Base-by-base conservation (phyloP, 441 rosid genomes). In the Manihot esculenta region DNA sequence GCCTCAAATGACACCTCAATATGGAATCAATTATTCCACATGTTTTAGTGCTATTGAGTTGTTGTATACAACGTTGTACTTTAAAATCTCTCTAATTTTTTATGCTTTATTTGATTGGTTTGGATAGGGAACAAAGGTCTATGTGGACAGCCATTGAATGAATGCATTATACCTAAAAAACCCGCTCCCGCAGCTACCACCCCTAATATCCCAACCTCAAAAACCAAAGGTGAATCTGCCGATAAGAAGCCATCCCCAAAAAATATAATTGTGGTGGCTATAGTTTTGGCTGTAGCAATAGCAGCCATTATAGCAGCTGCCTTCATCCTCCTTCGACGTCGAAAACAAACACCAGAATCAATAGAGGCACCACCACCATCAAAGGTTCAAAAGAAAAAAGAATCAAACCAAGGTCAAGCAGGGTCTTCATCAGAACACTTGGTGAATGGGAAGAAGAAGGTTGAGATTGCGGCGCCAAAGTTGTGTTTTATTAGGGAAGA, bases 401-500 rank as follows among this genome's bases (percentile, higher is more conserved):
- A 85, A 23, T 63, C 64, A 57, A 78, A 61, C n/a, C n/a, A n/a
- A n/a, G n/a, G n/a, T n/a, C n/a, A n/a, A n/a, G n/a, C n/a, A n/a
- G n/a, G n/a, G n/a, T n/a, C n/a, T n/a, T 60, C 84, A 23, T 2
- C 63, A 4, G 71, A 68, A 20, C 69, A 26, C 6, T 18, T 66
- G 1, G 50, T 14, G 30, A 10, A 38, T 49, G 30, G 64, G 10
- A 85, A 75, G 57, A 70, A 57, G 70, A 70, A 57, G 70, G n/a
- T 33, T 0, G 94, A 88, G 10, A n/a, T n/a, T n/a, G n/a, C n/a
- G n/a, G 66, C 68, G 2, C 67, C 83, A 12, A 88, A 88, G 62
- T 64, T 95, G 20, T 72, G 84, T 3, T 93, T 95, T 55, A 68
- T 95, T 23, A 79, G 80, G 47, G 93, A 90, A 3, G 89, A 91